Evolutionary conservation across 176 grass and related monocot genomes (phyloP), one percentile per base, ranked within the genome.

Genomic region (Melocanna baccifera): DNA sequence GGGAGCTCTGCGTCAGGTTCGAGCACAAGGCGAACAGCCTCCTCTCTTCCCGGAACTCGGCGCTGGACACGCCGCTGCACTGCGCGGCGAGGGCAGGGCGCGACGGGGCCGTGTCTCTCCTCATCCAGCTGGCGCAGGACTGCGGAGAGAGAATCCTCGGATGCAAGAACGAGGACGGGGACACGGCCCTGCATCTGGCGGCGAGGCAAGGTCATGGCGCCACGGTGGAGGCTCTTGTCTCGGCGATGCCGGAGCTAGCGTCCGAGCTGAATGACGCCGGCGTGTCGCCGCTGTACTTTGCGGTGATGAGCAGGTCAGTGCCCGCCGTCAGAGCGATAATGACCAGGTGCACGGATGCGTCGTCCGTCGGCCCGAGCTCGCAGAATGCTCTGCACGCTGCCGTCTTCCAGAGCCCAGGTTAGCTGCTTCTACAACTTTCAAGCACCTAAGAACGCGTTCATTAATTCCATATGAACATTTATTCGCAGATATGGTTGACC

Each of bases 341-440:
- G 9, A 10, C 46, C 1, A 42, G 16, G 36, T n/a, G 0, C 15
- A 22, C 4, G 0, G 65, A 86, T 1, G 71, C 57, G 9, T 82
- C 84, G 1, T 61, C 82, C 0, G 68, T 16, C 3, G 87, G 91
- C 0, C 76, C 84, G 0, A 7, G 2, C 4, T 85, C 67, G 1
- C 91, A 87, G 71, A 90, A 78, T 1, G 91, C 91, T 1, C 40
- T 92, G 34, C 91, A 92, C 77, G 87, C 87, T 1, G 69, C 91
- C 1, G 87, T 87, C 23, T 26, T 92, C 9, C 61, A 76, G 1
- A 52, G 52, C 11, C 22, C 73, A 59, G 78, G 77, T 85, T 8
- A 29, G 84, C 10, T 59, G 12, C 7, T 69, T 34, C 32, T 34
- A 34, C 32, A 34, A 34, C 32, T 34, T 34, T 34, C 32, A 34